phyloP scores from a whole-genome alignment of 2,329 filamentous ascomycete species.

The Fusarium sp. region DNA sequence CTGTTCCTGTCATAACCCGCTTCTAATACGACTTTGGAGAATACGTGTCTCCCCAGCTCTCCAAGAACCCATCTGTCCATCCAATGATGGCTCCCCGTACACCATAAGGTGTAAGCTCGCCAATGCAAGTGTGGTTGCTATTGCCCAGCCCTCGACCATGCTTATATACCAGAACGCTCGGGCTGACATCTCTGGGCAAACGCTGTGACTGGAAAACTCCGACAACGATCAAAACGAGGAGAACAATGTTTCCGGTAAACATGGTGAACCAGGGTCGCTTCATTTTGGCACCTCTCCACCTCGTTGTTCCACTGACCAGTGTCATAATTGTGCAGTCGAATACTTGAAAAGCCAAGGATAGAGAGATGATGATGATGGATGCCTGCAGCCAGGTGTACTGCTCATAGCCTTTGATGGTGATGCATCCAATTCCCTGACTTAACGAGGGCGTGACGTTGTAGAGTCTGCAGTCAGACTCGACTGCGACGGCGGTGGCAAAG shows the following conservation, averaged over 20 bases:
- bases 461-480: not conserved
- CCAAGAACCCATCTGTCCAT: constrained; percentile 4
- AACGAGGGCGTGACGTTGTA: not conserved
- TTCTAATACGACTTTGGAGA: constrained; percentile 1
- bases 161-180: not conserved
- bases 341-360: not conserved
- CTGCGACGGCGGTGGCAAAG: not conserved
- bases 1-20: not conserved
- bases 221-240: not conserved
- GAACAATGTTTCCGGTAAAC: constrained; percentile 3
- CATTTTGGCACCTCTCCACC: constrained; percentile 4
- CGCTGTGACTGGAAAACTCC: not conserved
- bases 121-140: not conserved
- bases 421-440: constrained; percentile 4
- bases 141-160: not conserved
- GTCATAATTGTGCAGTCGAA: constrained; percentile 6
- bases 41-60: constrained; percentile 4
- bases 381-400: constrained; percentile 2
- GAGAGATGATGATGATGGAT: not conserved
- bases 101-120: not conserved
- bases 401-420: not conserved
- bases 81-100: constrained; percentile 3
- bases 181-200: not conserved
- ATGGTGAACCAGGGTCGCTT: constrained; percentile 11
- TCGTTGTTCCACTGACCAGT: not conserved